Conservation (phyloP, 2,329 filamentous ascomycete species). For the Scytalidium lignicola region DNA sequence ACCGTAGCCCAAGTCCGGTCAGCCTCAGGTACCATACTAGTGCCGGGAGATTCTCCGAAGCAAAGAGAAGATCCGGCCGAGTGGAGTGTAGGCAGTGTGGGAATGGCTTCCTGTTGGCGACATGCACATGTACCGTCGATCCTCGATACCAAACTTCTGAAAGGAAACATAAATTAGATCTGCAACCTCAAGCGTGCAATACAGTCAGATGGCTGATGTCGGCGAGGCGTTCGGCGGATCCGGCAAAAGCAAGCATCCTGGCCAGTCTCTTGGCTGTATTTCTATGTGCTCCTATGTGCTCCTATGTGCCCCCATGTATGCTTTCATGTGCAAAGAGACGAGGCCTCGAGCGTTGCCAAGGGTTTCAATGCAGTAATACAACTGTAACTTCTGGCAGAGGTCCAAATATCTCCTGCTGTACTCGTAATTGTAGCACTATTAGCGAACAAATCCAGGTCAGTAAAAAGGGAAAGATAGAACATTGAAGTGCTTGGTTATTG, state of each 20-base stretch:
- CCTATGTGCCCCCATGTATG: too few species aligned
- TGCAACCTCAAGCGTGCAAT: background rate
- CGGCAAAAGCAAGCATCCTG: background rate
- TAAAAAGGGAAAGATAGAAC: too few species aligned
- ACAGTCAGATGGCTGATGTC: background rate
- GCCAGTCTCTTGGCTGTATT: too few species aligned
- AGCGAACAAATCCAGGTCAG: too few species aligned
- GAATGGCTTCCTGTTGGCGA: background rate
- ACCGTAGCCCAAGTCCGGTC: too few species aligned
- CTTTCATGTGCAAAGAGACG: background rate
- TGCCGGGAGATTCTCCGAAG: too few species aligned
- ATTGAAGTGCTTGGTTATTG: too few species aligned
- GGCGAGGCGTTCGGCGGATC: background rate
- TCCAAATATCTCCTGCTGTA: too few species aligned
- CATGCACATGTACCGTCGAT: background rate
- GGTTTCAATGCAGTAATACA: background rate
- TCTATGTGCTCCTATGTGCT: too few species aligned
- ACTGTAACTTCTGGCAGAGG: background rate
- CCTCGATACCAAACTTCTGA: background rate
- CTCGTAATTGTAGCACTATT: too few species aligned
- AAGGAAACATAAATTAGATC: background rate
- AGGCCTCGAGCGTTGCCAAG: background rate
- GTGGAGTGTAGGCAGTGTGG: background rate
- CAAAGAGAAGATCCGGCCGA: background rate
- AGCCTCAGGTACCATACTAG: too few species aligned